Conservation (phyloP, 345 rosid genomes). For the Trapa bicornis region DNA sequence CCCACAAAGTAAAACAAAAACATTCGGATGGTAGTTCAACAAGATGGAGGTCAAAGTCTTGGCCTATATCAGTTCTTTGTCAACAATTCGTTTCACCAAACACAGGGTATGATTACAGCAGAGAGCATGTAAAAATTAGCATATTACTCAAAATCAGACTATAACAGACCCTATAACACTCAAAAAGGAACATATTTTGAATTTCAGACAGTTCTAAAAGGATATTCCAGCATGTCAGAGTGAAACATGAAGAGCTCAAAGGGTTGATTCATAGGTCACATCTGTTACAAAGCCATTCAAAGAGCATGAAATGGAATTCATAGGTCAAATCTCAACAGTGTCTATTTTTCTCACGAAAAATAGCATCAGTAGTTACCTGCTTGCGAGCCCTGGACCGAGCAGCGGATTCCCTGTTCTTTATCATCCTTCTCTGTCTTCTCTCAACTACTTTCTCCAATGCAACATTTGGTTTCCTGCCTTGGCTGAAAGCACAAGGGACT, state of each 20-base stretch:
- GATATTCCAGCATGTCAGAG: background rate
- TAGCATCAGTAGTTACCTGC: slow-evolving; percentile 40
- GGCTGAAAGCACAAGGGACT: slow-evolving; percentile 56
- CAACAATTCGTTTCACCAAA: background rate
- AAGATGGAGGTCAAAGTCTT: background rate
- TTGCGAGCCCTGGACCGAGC: slow-evolving; percentile 96
- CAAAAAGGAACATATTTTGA: background rate
- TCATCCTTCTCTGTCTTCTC: slow-evolving; percentile 97
- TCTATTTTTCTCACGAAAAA: background rate
- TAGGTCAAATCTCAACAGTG: background rate
- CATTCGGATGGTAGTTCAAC: background rate
- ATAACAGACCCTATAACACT: background rate
- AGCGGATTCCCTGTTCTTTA: slow-evolving; percentile 95
- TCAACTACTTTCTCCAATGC: slow-evolving; percentile 80
- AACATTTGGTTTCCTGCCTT: slow-evolving; percentile 58
- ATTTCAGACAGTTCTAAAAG: background rate
- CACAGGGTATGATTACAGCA: background rate
- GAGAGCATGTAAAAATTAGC: background rate
- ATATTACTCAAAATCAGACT: background rate
- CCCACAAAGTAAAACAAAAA: background rate
- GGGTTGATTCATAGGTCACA: background rate
- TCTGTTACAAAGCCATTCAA: background rate
- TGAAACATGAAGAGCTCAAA: background rate
- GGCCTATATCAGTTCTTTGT: background rate
- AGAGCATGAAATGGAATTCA: background rate